phyloP scores from a whole-genome alignment of 1,284 basidiomycete species.

The Coriolopsis trogii region DNA sequence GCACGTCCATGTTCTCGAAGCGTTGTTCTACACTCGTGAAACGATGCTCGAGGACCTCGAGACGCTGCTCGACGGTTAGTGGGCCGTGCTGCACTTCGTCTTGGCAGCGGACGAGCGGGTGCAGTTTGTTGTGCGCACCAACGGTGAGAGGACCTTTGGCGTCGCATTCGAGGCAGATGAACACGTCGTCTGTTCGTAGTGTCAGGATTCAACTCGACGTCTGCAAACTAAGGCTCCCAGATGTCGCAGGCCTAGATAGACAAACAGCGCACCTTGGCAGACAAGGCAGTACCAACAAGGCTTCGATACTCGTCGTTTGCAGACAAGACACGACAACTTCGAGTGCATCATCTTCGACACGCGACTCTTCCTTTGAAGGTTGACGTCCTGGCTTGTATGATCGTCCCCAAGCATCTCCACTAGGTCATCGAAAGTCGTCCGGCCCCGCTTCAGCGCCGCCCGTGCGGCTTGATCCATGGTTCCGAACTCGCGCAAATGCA shows the following conservation, averaged over 20 bases:
- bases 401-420: not conserved
- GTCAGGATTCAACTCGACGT: too few species aligned
- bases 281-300: slow-evolving; percentile 33
- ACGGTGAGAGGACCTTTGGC: slow-evolving; percentile 4
- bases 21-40: slow-evolving; percentile 3
- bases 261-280: slow-evolving; percentile 24
- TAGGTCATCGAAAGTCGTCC: slow-evolving; percentile 3
- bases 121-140: slow-evolving; percentile 10
- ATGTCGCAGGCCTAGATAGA: too few species aligned
- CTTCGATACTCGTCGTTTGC: slow-evolving; percentile 13
- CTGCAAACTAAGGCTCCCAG: too few species aligned
- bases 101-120: slow-evolving; percentile 25
- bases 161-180: slow-evolving; percentile 22
- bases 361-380: not conserved
- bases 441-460: slow-evolving; percentile 6
- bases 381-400: not conserved
- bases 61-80: not conserved
- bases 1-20: slow-evolving; percentile 13
- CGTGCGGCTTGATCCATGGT: slow-evolving; percentile 4
- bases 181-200: slow-evolving; percentile 13
- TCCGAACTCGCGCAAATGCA: slow-evolving; percentile 10
- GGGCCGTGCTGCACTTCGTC: slow-evolving; percentile 7
- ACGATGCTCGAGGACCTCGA: not conserved
- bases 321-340: slow-evolving; percentile 9
- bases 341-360: not conserved